Percentiles rank a stretch among this genome's conserved stretches.
phyloP scores from a whole-genome alignment of 1,284 basidiomycete species.

The Psilocybe mexicana region DNA sequence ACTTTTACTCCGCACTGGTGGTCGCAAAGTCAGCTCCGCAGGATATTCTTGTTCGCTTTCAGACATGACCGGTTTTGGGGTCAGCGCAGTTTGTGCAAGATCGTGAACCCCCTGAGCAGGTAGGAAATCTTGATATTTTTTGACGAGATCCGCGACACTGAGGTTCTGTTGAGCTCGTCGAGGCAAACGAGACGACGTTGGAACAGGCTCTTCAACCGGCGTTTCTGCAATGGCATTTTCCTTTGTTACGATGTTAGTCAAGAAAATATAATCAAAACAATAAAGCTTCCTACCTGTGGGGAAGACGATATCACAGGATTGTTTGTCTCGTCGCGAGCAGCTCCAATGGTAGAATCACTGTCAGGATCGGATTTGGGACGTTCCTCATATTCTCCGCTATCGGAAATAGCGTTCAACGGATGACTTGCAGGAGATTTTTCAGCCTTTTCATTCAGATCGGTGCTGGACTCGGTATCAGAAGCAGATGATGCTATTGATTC shows the following conservation, averaged over 20 bases:
- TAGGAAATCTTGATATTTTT: constrained; percentile 77
- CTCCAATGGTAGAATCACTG: constrained; percentile 92
- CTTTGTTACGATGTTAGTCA: not conserved
- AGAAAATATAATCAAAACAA: not conserved
- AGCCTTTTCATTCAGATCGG: constrained; percentile 13
- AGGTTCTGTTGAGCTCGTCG: constrained; percentile 57
- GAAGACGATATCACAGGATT: constrained; percentile 23
- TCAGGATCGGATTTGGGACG: constrained; percentile 57
- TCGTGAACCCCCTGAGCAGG: constrained; percentile 73
- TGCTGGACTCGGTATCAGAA: constrained; percentile 47
- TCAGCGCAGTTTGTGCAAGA: constrained; percentile 67
- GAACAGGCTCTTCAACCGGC: constrained; percentile 11
- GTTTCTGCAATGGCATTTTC: not conserved
- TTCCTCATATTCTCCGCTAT: constrained; percentile 20
- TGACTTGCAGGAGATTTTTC: constrained; percentile 7
- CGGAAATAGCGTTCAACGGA: constrained; percentile 21
- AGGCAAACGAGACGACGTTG: constrained; percentile 65
- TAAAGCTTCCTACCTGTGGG: constrained; percentile 8
- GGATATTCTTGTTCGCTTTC: constrained; percentile 74
- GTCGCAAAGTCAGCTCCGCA: constrained; percentile 34
- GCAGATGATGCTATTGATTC: constrained; percentile 61
- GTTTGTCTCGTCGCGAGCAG: constrained; percentile 44
- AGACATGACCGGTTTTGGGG: constrained; percentile 50
- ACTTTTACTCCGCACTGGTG: constrained; percentile 45
- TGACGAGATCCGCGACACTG: constrained; percentile 84